Evolutionary conservation across 2,329 filamentous ascomycete species (phyloP).

Genomic region (Colletotrichum sp.): DNA sequence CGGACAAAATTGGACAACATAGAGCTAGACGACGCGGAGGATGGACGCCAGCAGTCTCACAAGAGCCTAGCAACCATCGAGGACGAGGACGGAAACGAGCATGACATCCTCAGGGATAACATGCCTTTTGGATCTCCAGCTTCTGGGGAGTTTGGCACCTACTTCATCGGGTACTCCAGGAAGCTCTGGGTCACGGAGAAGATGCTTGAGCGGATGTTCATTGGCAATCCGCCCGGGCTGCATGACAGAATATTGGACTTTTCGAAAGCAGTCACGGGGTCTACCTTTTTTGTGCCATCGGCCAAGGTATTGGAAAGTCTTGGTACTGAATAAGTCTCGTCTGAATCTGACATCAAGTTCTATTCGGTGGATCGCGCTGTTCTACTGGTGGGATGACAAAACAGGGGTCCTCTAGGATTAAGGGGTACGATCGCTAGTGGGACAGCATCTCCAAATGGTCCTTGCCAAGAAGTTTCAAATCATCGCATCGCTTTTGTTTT

Average conservation of each 20-base stretch:
- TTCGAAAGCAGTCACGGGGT: conserved; percentile 56
- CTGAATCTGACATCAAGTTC: background rate
- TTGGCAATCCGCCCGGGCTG: conserved; percentile 55
- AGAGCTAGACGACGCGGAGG: conserved; percentile 56
- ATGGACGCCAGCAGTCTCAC: conserved; percentile 52
- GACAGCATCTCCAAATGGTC: background rate
- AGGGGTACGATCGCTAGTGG: background rate
- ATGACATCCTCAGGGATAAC: conserved; percentile 61
- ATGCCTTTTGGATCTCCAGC: conserved; percentile 65
- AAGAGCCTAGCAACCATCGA: conserved; percentile 61
- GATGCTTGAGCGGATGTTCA: conserved; percentile 64
- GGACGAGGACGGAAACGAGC: conserved; percentile 53
- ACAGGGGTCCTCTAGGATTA: background rate
- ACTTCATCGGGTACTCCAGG: conserved; percentile 61
- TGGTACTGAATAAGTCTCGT: too few relatives aligned
- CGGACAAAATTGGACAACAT: conserved; percentile 63
- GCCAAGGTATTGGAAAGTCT: conserved; percentile 35
- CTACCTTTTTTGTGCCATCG: conserved; percentile 58
- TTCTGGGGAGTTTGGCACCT: conserved; percentile 57
- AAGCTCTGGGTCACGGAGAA: conserved; percentile 61
- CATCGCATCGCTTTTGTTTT: background rate
- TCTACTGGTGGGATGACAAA: background rate
- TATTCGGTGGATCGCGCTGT: background rate
- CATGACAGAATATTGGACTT: conserved; percentile 63
- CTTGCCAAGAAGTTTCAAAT: background rate